Base-by-base conservation (phyloP, 441 rosid genomes). In the Pelargonium fulgidum region DNA sequence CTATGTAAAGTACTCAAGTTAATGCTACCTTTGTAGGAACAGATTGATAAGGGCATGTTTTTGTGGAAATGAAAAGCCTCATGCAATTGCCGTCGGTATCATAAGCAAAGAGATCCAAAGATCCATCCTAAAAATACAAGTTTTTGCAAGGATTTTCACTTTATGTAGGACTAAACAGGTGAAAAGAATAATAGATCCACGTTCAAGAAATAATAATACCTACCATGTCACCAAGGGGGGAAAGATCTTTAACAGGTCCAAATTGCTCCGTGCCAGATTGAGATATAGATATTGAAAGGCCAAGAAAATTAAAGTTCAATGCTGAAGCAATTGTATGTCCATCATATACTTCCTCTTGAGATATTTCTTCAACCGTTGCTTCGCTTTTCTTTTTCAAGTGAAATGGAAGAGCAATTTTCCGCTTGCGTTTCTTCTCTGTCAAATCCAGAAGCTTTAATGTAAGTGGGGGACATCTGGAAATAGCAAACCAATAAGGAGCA, bases 161-260 rank as follows among this genome's bases (percentile, higher is more conserved):
- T 67, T 11, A 65, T 13, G 4, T 0, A 39, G 41, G 33, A 19
- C 48, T 56, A 16, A 56, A 56, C 19, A 56, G 26, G 62, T 56
- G 24, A 29, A 74, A 72, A 72, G 72, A 76, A 50, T 47, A 19
- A 73, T 66, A 52, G 65, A 72, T 64, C 75, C 58, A 61, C 13
- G 42, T 68, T 33, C 42, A 59, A 68, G 33, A 62, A 20, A 67
- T 20, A 58, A 42, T 41, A 67, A 68, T 58, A 74, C 72, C 45
- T 84, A 95, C 99, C 99, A 92, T 83, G 85, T 95, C 92, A 74
- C 92, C 91, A 41, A 95, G 96, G 65, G 95, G 82, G 72, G 96
- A 91, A 78, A 95, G 95, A 83, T 91, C 91, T 71, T 85, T 86
- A 72, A 81, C 80, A 24, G 96, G 91, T 76, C 96, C 98, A 82